phyloP scores from a whole-genome alignment of 768 basidiomycete genomes.

The Russula sp. region DNA sequence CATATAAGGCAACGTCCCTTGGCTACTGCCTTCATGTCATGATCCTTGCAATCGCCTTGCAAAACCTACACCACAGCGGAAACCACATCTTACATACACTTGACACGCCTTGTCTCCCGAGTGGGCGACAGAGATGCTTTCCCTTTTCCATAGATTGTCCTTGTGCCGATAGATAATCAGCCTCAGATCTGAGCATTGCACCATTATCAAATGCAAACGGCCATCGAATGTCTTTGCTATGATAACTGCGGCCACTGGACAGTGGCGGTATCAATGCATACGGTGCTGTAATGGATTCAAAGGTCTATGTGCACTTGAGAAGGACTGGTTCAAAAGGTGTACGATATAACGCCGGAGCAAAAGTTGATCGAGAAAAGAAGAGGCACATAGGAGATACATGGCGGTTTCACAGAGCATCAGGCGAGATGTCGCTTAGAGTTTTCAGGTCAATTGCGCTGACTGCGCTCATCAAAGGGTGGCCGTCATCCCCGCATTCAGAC shows the following conservation, averaged over 20 bases:
- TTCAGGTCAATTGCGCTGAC: slow-evolving; percentile 49
- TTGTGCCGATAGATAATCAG: neutral
- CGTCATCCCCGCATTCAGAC: slow-evolving; percentile 72
- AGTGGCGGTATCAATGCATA: neutral
- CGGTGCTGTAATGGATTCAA: neutral
- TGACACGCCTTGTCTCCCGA: too few relatives aligned
- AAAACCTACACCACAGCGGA: too few relatives aligned
- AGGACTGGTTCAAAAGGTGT: neutral
- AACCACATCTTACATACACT: too few relatives aligned
- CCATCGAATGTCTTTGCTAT: neutral
- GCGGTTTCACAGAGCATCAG: slow-evolving; percentile 50
- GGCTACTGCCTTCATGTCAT: neutral
- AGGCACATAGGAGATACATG: slow-evolving; percentile 14
- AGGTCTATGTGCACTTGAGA: neutral
- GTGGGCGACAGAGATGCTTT: too few relatives aligned
- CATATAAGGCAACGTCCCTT: neutral
- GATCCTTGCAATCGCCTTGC: neutral
- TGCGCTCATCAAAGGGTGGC: slow-evolving; percentile 52
- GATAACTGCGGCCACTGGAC: neutral
- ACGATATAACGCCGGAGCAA: neutral
- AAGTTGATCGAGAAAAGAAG: neutral
- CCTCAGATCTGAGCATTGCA: neutral
- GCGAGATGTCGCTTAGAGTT: slow-evolving; percentile 61
- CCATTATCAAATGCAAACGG: neutral
- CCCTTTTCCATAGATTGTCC: neutral